Base-by-base conservation (phyloP, 1,284 basidiomycete genomes). In the Marasmius sp. region DNA sequence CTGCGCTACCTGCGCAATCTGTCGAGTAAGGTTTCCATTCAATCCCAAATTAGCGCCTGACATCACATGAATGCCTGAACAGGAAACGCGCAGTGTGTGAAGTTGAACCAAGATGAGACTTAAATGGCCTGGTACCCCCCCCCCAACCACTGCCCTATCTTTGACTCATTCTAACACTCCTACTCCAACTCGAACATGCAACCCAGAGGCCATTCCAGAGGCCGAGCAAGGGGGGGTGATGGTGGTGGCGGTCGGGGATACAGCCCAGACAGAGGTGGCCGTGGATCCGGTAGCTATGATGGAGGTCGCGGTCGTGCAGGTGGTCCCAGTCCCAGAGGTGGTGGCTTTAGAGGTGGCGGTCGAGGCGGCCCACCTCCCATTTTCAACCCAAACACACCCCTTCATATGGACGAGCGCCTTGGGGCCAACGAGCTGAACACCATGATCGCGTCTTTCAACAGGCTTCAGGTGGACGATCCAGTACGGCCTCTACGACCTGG, bases 401-500 rank as follows among this genome's bases (percentile, higher is more conserved):
- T 79, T 1, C 71, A 66, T 43, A 67, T 84, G 61, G 80, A 85
- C 58, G 65, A 76, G 1, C 80, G 81, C 18, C 78, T 86, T 4
- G 61, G 72, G 1, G 69, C 77, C 9, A 62, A 75, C 1, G 78
- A 77, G 43, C 75, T 54, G 12, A 54, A 54, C 4, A 80, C 8
- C 71, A 77, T 45, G 6, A 49, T 41, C 70, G 76, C 18, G 78
- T 88, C n/a, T 74, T 88, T 54, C 52, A 33, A 68, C 71, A 1
- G 72, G 78, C 0, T 83, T 89, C 71, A 80, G 78, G 43, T 67
- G 70, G 48, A 39, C 12, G 67, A 73, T 1, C 74, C 77, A 2
- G 77, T 80, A 8, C 83, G 83, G 11, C 89, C 89, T 6, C 74
- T 85, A 3, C 84, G 91, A 8, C 88, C 89, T 0, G 86, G 86